A percentile compares a stretch with the other conserved stretches of the same genome.
Conservation (phyloP, 2,329 filamentous ascomycete species). For the Botrytis paeoniae region DNA sequence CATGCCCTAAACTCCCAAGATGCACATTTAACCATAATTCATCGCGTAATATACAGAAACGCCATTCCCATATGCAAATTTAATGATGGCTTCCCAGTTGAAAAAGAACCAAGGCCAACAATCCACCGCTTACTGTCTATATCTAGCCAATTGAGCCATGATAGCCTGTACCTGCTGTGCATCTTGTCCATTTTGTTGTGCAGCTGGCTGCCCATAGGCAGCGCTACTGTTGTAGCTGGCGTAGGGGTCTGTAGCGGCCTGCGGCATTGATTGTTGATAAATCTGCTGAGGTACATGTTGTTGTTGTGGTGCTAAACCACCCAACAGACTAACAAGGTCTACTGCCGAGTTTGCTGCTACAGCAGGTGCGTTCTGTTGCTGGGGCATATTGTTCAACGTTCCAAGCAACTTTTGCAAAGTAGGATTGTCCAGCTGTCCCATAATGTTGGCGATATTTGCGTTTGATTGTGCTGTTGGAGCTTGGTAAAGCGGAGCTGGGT, state of each 20-base stretch:
- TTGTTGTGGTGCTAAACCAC: slow-evolving; percentile 31
- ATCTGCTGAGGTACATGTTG: slow-evolving; percentile 28
- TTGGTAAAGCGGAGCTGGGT: slow-evolving; percentile 36
- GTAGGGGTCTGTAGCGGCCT: slow-evolving; percentile 20
- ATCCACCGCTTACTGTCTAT: slow-evolving; percentile 47
- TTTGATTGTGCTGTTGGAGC: slow-evolving; percentile 38
- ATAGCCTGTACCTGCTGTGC: slow-evolving; percentile 66
- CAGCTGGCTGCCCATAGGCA: slow-evolving; percentile 8
- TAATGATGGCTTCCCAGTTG: neutral
- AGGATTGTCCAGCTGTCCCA: slow-evolving; percentile 65
- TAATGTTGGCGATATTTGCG: slow-evolving; percentile 60
- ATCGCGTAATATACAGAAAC: neutral
- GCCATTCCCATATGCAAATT: neutral
- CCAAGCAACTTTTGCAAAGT: slow-evolving; percentile 69
- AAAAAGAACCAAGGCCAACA: neutral
- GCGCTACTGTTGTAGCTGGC: slow-evolving; percentile 1
- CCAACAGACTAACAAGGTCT: slow-evolving; percentile 37
- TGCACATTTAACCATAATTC: neutral
- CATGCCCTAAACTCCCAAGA: neutral
- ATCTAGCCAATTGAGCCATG: slow-evolving; percentile 68
- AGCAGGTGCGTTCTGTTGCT: slow-evolving; percentile 30
- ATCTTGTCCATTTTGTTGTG: slow-evolving; percentile 38
- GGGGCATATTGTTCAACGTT: slow-evolving; percentile 45
- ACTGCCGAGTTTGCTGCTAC: slow-evolving; percentile 38
- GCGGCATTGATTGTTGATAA: slow-evolving; percentile 31